These are phyloP conservation scores for Lichtheimia ramosa DNA, from an alignment of 371 early-diverging fungal species.

Conservation along the genomic window DNA sequence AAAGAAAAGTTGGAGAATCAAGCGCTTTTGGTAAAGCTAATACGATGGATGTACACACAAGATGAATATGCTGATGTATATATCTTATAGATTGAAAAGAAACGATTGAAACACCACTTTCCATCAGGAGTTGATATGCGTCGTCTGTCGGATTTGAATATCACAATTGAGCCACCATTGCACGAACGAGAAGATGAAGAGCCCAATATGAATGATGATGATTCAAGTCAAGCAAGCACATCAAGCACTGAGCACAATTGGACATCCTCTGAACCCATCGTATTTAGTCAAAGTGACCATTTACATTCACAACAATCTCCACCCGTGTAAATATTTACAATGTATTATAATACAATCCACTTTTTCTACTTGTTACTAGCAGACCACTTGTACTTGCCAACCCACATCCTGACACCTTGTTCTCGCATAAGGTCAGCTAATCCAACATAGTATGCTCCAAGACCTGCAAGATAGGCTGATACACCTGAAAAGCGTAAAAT, in stretches of 20 bases:
- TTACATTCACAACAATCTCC: too few species aligned
- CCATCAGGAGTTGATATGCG: conserved; percentile 27
- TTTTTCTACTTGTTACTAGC: too few species aligned
- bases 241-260: too few species aligned
- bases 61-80: background rate
- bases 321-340: too few species aligned
- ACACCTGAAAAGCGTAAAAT: conserved; percentile 24
- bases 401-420: conserved; percentile 74
- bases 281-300: too few species aligned
- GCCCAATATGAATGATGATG: background rate
- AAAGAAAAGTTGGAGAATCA: conserved; percentile 40
- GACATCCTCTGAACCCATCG: too few species aligned
- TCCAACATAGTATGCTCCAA: conserved; percentile 44
- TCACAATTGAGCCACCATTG: conserved; percentile 35
- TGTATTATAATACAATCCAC: too few species aligned
- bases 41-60: background rate
- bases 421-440: conserved; percentile 35
- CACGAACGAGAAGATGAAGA: conserved; percentile 15
- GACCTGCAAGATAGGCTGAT: conserved; percentile 33
- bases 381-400: conserved; percentile 24
- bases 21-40: conserved; percentile 12
- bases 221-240: background rate
- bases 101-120: conserved; percentile 24
- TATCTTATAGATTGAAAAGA: conserved; percentile 44
- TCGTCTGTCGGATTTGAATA: conserved; percentile 46